These are phyloP conservation scores for Leishmania major DNA, from an alignment of 208 protist species.

Conservation along the genomic window DNA sequence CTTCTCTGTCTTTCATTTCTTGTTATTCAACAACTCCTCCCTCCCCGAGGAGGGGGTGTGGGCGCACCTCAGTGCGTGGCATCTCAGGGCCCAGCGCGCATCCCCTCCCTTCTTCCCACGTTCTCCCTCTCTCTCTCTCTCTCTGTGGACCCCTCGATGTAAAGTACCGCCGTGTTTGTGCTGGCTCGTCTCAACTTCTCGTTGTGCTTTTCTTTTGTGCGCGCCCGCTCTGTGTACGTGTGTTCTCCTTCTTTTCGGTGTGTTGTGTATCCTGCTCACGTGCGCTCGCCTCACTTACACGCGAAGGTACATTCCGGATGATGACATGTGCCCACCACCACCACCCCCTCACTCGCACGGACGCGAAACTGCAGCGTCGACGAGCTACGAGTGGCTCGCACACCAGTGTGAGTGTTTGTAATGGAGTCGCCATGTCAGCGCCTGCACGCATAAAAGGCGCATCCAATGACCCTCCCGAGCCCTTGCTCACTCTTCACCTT, in stretches of 20 bases:
- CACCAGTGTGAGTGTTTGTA: neutral
- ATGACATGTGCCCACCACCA: neutral
- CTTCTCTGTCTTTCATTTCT: no score
- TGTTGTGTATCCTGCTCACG: neutral
- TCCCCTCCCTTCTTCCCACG: neutral
- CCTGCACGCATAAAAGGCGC: neutral
- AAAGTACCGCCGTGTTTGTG: neutral
- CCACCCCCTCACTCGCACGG: neutral
- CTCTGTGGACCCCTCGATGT: neutral
- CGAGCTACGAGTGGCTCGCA: neutral
- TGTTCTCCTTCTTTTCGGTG: neutral
- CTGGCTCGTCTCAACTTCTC: no score
- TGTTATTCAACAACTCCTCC: no score
- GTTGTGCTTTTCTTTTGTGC: no score
- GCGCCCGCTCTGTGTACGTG: no score
- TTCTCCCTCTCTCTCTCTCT: neutral
- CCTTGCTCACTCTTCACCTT: neutral
- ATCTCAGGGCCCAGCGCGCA: no score
- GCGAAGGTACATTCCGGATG: neutral
- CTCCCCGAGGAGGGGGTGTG: no score
- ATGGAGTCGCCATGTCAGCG: neutral
- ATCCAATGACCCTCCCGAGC: neutral
- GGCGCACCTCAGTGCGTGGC: no score
- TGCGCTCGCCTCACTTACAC: neutral
- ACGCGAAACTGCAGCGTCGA: neutral